Percentiles rank a stretch among this genome's conserved stretches.
phyloP scores from a whole-genome alignment of 257 asterid species.

The Solanum phureja region DNA sequence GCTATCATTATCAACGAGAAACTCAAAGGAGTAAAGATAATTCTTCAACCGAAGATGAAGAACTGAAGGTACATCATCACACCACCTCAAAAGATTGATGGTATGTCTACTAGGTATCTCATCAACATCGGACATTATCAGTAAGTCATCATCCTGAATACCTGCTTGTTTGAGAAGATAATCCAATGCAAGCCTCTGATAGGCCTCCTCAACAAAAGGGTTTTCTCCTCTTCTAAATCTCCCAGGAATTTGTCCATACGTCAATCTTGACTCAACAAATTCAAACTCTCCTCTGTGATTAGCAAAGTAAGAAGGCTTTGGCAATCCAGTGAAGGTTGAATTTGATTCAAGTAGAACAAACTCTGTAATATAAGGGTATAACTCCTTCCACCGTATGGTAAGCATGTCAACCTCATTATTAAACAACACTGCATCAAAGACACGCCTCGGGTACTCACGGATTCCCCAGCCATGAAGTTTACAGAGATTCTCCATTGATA shows the following conservation, averaged over 20 bases:
- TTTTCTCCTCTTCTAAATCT: slow-evolving; percentile 62
- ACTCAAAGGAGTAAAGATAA: slow-evolving; percentile 70
- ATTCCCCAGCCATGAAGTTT: slow-evolving; percentile 75
- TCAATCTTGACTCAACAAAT: slow-evolving; percentile 53
- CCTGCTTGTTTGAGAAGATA: slow-evolving; percentile 78
- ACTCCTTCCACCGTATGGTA: slow-evolving; percentile 67
- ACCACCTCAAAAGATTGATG: slow-evolving; percentile 72
- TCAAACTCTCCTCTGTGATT: slow-evolving; percentile 37
- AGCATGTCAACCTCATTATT: slow-evolving; percentile 73
- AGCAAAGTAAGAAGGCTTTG: slow-evolving; percentile 50
- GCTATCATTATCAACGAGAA: slow-evolving; percentile 58
- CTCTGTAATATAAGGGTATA: slow-evolving; percentile 60
- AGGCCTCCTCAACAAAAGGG: slow-evolving; percentile 76
- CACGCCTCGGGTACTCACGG: slow-evolving; percentile 74
- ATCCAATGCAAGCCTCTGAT: slow-evolving; percentile 70
- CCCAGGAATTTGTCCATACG: slow-evolving; percentile 73
- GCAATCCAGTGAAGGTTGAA: slow-evolving; percentile 69
- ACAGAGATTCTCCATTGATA: slow-evolving; percentile 67
- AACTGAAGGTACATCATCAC: slow-evolving; percentile 55
- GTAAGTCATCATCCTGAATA: slow-evolving; percentile 62
- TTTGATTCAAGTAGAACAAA: slow-evolving; percentile 73
- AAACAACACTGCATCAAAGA: slow-evolving; percentile 70
- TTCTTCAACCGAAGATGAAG: slow-evolving; percentile 71
- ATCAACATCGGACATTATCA: slow-evolving; percentile 73
- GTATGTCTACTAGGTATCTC: slow-evolving; percentile 75